Percentiles rank a stretch among this genome's conserved stretches.
Conservation (phyloP, 257 asterid species). For the Fraxinus anomala region DNA sequence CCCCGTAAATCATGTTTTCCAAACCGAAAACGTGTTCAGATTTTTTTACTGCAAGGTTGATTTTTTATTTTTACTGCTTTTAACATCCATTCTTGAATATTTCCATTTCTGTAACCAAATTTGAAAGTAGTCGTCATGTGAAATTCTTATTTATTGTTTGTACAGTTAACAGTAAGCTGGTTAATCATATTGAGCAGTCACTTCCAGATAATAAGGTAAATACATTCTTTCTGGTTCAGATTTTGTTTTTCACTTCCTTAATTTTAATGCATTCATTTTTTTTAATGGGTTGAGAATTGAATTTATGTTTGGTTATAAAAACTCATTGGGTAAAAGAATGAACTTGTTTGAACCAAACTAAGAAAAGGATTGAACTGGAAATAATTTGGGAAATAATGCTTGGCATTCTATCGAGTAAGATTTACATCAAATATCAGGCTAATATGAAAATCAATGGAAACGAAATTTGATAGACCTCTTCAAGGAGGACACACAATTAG, state of each 20-base stretch:
- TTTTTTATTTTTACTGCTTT: neutral
- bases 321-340: neutral
- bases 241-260: neutral
- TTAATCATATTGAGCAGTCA: constrained; percentile 35
- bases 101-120: neutral
- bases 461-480: neutral
- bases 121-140: neutral
- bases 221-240: neutral
- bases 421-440: constrained; percentile 5
- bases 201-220: constrained; percentile 39
- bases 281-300: constrained; percentile 11
- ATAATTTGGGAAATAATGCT: neutral
- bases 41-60: constrained; percentile 46
- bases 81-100: neutral
- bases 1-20: constrained; percentile 24
- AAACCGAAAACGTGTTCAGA: constrained; percentile 24
- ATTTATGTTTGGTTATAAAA: neutral
- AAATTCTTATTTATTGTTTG: constrained; percentile 7
- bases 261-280: neutral
- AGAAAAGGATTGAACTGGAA: constrained; percentile 4
- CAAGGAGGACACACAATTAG: neutral
- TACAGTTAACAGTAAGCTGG: constrained; percentile 41
- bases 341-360: no score
- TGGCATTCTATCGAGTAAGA: constrained; percentile 13
- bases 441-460: neutral